A percentile compares a stretch with the other conserved stretches of the same genome.
Conservation (phyloP, 495 filamentous ascomycete genomes). For the Tuber calosporum region DNA sequence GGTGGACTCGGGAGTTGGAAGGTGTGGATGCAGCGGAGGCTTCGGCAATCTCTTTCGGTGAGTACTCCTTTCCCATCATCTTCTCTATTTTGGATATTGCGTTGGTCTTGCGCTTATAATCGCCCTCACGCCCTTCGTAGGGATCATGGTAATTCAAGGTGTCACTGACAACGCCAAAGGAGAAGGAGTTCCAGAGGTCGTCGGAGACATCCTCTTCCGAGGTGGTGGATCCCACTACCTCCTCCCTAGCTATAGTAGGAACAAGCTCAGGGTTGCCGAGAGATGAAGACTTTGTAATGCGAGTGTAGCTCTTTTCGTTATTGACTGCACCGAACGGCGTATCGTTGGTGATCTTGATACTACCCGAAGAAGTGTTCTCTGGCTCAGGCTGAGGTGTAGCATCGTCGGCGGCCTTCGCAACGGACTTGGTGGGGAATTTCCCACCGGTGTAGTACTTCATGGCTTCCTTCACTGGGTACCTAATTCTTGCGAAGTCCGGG, state of each 20-base stretch:
- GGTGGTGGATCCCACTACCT: conserved; percentile 5
- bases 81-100: conserved; percentile 36
- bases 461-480: conserved; percentile 29
- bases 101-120: conserved; percentile 32
- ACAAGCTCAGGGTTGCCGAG: conserved; percentile 8
- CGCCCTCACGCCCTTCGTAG: conserved; percentile 24
- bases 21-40: not conserved
- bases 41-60: conserved; percentile 7
- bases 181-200: conserved; percentile 34
- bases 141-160: conserved; percentile 31
- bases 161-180: conserved; percentile 38
- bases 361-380: conserved; percentile 4
- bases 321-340: conserved; percentile 12
- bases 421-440: conserved; percentile 17
- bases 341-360: conserved; percentile 32
- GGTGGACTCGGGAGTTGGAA: not conserved
- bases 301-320: conserved; percentile 26
- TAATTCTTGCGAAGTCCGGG: conserved; percentile 19
- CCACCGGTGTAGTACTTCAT: conserved; percentile 28
- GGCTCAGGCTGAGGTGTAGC: not conserved
- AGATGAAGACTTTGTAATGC: conserved; percentile 23
- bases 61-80: conserved; percentile 30
- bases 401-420: not conserved
- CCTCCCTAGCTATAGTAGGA: not conserved
- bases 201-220: conserved; percentile 33